A percentile compares a stretch with the other conserved stretches of the same genome.
Evolutionary conservation across 176 grass and related monocot genomes (phyloP).

Genomic region (Aegilops sharonensis): DNA sequence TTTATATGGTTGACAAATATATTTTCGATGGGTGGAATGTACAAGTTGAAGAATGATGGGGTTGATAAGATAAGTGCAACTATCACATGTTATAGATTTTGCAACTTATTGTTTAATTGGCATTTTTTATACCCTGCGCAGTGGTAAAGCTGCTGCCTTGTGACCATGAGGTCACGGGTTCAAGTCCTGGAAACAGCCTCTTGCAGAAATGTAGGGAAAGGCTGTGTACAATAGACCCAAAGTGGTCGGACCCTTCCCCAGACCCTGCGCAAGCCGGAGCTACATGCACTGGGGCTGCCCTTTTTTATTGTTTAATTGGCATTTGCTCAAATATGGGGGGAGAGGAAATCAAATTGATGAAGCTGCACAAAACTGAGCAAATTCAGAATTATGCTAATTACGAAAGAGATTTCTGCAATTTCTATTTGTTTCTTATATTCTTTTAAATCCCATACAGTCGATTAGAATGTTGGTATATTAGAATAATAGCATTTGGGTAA

Average conservation of each 20-base stretch:
- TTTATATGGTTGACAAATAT: neutral
- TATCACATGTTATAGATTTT: neutral
- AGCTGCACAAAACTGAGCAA: neutral
- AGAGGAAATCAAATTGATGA: neutral
- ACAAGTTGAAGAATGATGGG: neutral
- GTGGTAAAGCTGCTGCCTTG: no score
- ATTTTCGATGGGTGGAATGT: neutral
- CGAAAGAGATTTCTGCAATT: neutral
- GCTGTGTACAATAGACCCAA: no score
- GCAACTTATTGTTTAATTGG: neutral
- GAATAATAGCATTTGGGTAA: neutral
- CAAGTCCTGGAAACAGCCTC: no score
- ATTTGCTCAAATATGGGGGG: neutral
- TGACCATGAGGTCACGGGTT: no score
- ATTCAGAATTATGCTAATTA: neutral
- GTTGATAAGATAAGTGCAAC: constrained; percentile 3
- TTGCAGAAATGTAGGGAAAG: no score
- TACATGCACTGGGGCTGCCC: no score
- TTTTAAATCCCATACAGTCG: neutral
- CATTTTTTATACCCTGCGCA: neutral
- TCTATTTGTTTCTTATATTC: neutral
- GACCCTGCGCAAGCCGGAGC: no score
- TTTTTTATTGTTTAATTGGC: neutral
- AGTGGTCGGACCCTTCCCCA: no score
- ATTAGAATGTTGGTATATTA: neutral